A percentile compares a stretch with the other conserved stretches of the same genome.
These are phyloP conservation scores for Pyrus hybrid DNA, from an alignment of 331 rosid genomes.

Conservation along the genomic window DNA sequence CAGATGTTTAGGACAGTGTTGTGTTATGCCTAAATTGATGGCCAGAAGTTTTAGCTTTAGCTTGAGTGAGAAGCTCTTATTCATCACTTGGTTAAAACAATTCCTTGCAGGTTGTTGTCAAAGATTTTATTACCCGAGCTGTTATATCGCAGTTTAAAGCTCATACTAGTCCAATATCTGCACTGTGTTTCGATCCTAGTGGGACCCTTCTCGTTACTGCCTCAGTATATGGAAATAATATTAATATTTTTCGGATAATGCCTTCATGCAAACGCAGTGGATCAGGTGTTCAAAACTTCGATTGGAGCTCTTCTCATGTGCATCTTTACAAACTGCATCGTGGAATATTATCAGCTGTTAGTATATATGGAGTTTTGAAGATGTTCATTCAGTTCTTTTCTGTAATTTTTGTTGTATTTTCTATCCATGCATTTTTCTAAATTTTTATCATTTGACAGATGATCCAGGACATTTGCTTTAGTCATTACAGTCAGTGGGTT, in stretches of 20 bases:
- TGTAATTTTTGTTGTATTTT: slow-evolving; percentile 4
- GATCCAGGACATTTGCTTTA: slow-evolving; percentile 93
- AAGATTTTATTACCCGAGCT: slow-evolving; percentile 63
- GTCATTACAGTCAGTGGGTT: slow-evolving; percentile 84
- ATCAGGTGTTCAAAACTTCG: slow-evolving; percentile 41
- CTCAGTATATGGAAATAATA: slow-evolving; percentile 71
- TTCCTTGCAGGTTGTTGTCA: slow-evolving; percentile 66
- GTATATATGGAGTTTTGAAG: slow-evolving; percentile 29
- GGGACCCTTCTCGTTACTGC: slow-evolving; percentile 93
- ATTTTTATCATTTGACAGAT: slow-evolving; percentile 39
- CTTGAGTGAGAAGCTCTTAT: not conserved
- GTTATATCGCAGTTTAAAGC: slow-evolving; percentile 80
- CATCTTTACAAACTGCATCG: slow-evolving; percentile 90
- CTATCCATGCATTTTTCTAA: not conserved
- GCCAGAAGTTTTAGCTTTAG: too few relatives aligned
- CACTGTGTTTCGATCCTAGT: slow-evolving; percentile 85
- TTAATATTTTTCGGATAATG: slow-evolving; percentile 84
- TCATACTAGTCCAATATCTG: slow-evolving; percentile 87
- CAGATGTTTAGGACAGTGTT: not conserved
- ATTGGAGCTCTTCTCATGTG: slow-evolving; percentile 69
- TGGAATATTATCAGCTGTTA: slow-evolving; percentile 88
- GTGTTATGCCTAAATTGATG: not conserved
- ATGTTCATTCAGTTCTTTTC: not conserved
- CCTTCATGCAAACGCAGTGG: slow-evolving; percentile 52
- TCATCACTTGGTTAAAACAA: slow-evolving; percentile 19